phyloP scores from a whole-genome alignment of 345 rosid genomes.

The Microcos paniculata region DNA sequence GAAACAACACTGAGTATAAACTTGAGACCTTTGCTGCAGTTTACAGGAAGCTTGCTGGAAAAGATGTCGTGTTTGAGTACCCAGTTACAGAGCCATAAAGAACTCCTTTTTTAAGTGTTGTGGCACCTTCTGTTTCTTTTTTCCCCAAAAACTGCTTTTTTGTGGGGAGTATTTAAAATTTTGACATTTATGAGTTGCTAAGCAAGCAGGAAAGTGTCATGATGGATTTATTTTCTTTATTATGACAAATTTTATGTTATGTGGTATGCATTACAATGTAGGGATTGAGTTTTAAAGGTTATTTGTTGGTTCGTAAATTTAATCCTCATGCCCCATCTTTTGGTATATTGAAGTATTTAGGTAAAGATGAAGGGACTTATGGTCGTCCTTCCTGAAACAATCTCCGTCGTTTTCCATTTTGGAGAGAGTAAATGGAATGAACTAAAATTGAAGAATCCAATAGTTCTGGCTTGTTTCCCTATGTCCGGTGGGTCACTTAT shows the following conservation, averaged over 20 bases:
- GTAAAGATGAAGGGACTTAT: neutral
- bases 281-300: neutral
- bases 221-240: slow-evolving; percentile 6
- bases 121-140: slow-evolving; percentile 10
- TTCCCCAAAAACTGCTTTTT: neutral
- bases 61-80: slow-evolving; percentile 76
- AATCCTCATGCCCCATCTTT: neutral
- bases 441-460: neutral
- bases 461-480: no score
- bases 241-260: neutral
- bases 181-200: slow-evolving; percentile 22
- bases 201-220: slow-evolving; percentile 3
- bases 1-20: slow-evolving; percentile 77
- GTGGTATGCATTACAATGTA: neutral
- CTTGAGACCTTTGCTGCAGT: slow-evolving; percentile 74
- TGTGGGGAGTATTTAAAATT: slow-evolving; percentile 17
- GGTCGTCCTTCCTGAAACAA: no score
- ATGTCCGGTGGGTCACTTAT: no score
- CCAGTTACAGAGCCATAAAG: slow-evolving; percentile 59
- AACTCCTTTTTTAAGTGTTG: neutral
- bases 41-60: slow-evolving; percentile 83
- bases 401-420: neutral
- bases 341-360: neutral
- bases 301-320: neutral
- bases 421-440: neutral